Percentiles rank a stretch among this genome's conserved stretches.
Evolutionary conservation across 768 basidiomycete species (phyloP).

Genomic region (Scleroderma bovista): DNA sequence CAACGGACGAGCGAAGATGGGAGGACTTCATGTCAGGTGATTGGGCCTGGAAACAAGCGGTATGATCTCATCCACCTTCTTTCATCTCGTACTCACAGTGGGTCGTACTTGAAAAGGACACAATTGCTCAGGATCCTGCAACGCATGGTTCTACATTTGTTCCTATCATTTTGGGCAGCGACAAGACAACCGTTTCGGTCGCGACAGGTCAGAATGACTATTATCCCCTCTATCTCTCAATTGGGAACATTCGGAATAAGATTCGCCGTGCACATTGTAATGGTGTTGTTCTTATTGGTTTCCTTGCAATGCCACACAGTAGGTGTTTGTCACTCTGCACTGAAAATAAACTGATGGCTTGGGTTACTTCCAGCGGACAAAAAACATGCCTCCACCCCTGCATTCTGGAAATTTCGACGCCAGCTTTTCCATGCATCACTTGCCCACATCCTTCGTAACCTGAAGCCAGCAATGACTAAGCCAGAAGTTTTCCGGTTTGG

Average conservation of each 20-base stretch:
- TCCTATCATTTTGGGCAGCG: constrained; percentile 12
- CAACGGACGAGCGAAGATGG: background rate
- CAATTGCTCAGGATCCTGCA: constrained; percentile 12
- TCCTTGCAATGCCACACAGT: constrained; percentile 31
- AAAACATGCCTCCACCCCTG: constrained; percentile 5
- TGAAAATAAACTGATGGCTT: background rate
- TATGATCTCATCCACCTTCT: background rate
- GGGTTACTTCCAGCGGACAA: constrained; percentile 2
- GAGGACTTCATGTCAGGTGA: constrained; percentile 8
- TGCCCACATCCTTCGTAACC: constrained; percentile 15
- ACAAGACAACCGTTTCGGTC: constrained; percentile 15
- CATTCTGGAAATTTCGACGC: constrained; percentile 22
- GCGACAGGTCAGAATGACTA: constrained; percentile 13
- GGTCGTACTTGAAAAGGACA: constrained; percentile 2
- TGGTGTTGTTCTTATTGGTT: constrained; percentile 9
- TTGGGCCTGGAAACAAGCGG: constrained; percentile 12
- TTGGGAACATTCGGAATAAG: constrained; percentile 14
- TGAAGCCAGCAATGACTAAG: constrained; percentile 22
- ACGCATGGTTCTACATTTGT: constrained; percentile 11
- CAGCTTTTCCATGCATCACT: constrained; percentile 28
- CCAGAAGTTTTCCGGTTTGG: constrained; percentile 12
- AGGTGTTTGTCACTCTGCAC: background rate
- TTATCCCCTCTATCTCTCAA: constrained; percentile 12
- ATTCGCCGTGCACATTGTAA: constrained; percentile 5
- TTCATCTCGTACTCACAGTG: background rate